Evolutionary conservation across 306 rosid species (phyloP), one percentile per base, ranked within the genome.

Genomic region (Rubus parviflorus): DNA sequence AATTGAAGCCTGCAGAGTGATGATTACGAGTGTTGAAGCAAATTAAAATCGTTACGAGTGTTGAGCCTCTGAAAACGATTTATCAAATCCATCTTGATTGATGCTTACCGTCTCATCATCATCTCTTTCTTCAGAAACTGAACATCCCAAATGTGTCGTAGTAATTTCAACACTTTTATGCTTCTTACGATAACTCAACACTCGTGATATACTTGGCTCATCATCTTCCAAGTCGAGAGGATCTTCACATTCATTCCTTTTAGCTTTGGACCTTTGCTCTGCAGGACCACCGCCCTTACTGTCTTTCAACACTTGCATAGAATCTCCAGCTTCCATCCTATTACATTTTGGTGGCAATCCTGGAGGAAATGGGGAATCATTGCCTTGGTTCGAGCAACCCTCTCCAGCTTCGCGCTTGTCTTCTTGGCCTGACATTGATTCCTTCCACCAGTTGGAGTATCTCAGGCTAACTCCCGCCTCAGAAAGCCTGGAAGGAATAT

Each of bases 401-500:
- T 25, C 30, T 25, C 30, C 30, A 25, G 30, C 48, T 45, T 45
- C 48, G 10, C 10, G 7, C 4, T 13, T 4, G 15, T 64, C 63
- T 19, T 23, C 19, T 30, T 19, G 45, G n/a, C 35, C 56, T 23
- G 45, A 40, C 30, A 51, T 6, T 7, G 73, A 79, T 45, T 20
- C 30, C 37, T 72, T 63, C 79, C 79, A 67, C 79, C 83, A 80
- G 12, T 80, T 11, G 17, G 62, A n/a, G 56, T 74, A 69, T 15
- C 15, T 45, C 2, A 30, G 4, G 48, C 52, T 83, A 68, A 87
- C 84, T 68, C 80, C 84, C 2, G 80, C 84, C 75, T 79, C 58
- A 35, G 64, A 74, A 51, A 68, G 66, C 48, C 80, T 46, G 1
- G 87, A 58, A 3, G 90, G 91, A 54, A 87, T 74, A 43, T 70